Base-by-base conservation (phyloP, 768 basidiomycete species). In the Neoboletus magnificus region DNA sequence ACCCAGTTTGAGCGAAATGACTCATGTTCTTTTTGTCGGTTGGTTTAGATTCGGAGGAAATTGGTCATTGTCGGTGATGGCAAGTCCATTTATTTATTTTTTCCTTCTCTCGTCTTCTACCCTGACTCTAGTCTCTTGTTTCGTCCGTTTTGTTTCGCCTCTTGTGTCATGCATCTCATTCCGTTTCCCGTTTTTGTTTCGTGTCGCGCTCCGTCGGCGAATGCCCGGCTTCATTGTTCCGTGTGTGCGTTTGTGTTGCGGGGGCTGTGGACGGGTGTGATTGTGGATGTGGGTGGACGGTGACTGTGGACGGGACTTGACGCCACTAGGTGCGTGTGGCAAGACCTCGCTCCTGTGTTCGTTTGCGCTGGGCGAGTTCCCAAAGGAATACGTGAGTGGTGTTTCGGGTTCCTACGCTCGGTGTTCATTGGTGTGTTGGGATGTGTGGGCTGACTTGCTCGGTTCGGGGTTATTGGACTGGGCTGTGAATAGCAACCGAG, bases 21-120 rank as follows among this genome's bases (percentile, higher is more conserved):
- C 55, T 40, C 16, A 49, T 36, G 42, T 4, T 47, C 46, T 23
- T 5, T 32, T 10, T 33, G 32, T 33, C 1, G 16, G 5, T 27
- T 15, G 33, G 37, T 27, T 32, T 62, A 96, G 93, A 91, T 98
- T 73, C 86, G 93, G 64, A 82, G 94, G 66, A 98, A 98, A 77
- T 79, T 98, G 55, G 94, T 96, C 74, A 93, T 94, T 69, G 94
- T 98, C 59, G 96, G 96, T 63, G 96, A 99, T 75, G 96, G 96
- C 78, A 79, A 70, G 85, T 79, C 25, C 63, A 12, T 22, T 22
- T 6, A 8, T 41, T 25, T 33, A 22, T 11, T 18, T 25, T n/a
- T 12, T 9, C 7, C 5, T 23, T 6, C 1, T 15, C 12, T 13
- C 12, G 5, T 29, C n/a, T 18, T 25, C 5, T 27, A 2, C 11